Base-by-base conservation (phyloP, 2,329 filamentous ascomycete genomes). In the Phyllosticta paracitricarpa region DNA sequence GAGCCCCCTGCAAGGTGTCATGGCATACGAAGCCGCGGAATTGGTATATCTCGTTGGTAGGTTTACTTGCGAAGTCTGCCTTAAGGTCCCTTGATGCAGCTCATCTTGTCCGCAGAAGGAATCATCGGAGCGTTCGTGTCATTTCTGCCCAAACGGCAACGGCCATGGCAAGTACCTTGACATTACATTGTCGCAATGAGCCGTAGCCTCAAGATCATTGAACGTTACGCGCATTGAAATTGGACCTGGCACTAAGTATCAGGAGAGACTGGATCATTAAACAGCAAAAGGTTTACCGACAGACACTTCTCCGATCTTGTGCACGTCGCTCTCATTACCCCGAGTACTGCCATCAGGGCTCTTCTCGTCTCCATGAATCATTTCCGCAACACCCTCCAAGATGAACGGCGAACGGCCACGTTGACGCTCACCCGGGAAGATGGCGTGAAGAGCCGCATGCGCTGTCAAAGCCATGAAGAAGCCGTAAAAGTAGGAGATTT, bases 401-500 rank as follows among this genome's bases (percentile, higher is more conserved):
- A 57, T 48, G 19, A 61, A 61, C 55, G 51, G 28, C 1, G 54
- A 40, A 1, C 10, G 2, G 10, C 51, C 59, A 1, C 28, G 28
- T 51, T 61, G 59, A 19, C 55, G 25, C 48, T 54, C 55, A 26
- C 22, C 14, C 28, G 59, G 59, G 10, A 35, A 61, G 4, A 48
- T 55, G 4, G 10, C 26, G 9, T 54, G 57, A 25, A 54, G 22
- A 22, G 17, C 24, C 40, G 51, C 55, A 12, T 61, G 57, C 2
- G 26, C 55, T 2, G 12, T 7, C 9, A 30, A 14, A 8, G 59
- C 35, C 1, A 55, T 51, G 25, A 53, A 35, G 9, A 61, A 61
- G 1, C 59, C 59, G 3, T 61, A 61, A 17, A 61, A 61, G 28
- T 61, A 61, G 2, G 48, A 40, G 5, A 61, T 54, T 22, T 61